These are phyloP conservation scores for Intubia oerlemansii DNA, from an alignment of 2,329 filamentous ascomycete species.

Conservation along the genomic window DNA sequence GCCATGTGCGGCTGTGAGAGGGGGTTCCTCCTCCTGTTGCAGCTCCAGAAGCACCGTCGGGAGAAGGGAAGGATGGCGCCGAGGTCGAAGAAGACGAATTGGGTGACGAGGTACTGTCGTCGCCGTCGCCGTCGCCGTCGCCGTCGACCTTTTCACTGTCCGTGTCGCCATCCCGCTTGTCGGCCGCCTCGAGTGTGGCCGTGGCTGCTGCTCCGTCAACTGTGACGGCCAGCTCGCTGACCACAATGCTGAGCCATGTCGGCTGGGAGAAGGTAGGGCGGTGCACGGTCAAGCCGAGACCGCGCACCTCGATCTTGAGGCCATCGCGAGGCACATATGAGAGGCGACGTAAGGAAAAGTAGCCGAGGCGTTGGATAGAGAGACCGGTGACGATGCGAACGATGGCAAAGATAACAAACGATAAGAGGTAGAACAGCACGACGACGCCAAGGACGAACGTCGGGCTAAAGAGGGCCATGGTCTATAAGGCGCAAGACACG, in stretches of 20 bases:
- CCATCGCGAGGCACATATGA: constrained; percentile 81
- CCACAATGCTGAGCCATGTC: constrained; percentile 81
- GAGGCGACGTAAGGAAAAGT: constrained; percentile 75
- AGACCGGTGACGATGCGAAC: constrained; percentile 81
- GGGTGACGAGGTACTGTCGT: no score
- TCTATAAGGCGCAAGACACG: no score
- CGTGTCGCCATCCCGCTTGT: constrained; percentile 1
- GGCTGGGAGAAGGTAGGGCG: constrained; percentile 92
- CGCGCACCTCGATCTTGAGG: constrained; percentile 70
- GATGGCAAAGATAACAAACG: constrained; percentile 85
- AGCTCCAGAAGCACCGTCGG: no score
- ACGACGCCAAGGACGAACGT: constrained; percentile 74
- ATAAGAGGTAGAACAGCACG: constrained; percentile 71
- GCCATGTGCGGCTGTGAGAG: neutral
- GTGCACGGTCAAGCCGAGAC: constrained; percentile 72
- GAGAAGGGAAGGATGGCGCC: no score
- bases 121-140: neutral
- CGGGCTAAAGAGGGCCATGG: constrained; percentile 46
- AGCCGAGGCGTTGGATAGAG: constrained; percentile 88
- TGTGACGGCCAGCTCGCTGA: constrained; percentile 70
- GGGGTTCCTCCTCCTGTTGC: no score
- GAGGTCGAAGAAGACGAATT: no score
- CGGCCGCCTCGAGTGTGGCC: constrained; percentile 29
- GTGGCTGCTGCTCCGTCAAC: constrained; percentile 50
- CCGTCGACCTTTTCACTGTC: no score